Evolutionary conservation across 768 basidiomycete genomes (phyloP).

Genomic region (Candolleomyces eurysporus): DNA sequence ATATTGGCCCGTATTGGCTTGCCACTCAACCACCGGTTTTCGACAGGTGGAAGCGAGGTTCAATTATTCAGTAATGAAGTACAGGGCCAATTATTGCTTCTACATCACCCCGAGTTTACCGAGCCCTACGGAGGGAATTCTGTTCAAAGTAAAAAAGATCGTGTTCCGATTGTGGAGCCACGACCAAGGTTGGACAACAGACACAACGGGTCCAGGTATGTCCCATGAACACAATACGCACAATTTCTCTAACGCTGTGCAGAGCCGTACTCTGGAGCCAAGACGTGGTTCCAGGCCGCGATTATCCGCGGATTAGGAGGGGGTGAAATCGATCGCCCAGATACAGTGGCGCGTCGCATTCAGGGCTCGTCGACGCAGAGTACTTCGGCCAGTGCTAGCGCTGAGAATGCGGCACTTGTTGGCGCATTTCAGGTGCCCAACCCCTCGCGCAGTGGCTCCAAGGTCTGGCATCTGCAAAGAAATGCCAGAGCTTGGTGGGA

Average conservation of each 20-base stretch:
- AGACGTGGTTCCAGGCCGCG: slow-evolving; percentile 32
- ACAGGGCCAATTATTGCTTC: slow-evolving; percentile 11
- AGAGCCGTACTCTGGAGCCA: slow-evolving; percentile 29
- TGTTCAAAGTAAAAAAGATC: slow-evolving; percentile 13
- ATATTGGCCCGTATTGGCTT: slow-evolving; percentile 15
- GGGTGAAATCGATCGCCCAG: not conserved
- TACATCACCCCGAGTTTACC: slow-evolving; percentile 14
- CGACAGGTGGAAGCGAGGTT: not conserved
- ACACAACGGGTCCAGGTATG: slow-evolving; percentile 17
- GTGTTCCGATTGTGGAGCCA: slow-evolving; percentile 17
- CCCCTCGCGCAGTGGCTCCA: slow-evolving; percentile 5
- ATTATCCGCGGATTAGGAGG: slow-evolving; percentile 20
- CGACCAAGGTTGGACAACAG: slow-evolving; percentile 34
- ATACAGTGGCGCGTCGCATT: not conserved
- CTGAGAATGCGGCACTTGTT: not conserved
- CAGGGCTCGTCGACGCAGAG: not conserved
- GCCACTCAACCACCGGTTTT: slow-evolving; percentile 1
- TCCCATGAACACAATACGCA: not conserved
- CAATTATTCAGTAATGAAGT: not conserved
- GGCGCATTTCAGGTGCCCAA: slow-evolving; percentile 8
- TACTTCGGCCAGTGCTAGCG: not conserved
- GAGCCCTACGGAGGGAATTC: not conserved
- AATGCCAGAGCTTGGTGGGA: slow-evolving; percentile 24
- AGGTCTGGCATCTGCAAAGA: slow-evolving; percentile 25
- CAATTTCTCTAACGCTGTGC: not conserved